Evolutionary conservation across 495 filamentous ascomycete species (phyloP).

Genomic region (Physcia stellaris): DNA sequence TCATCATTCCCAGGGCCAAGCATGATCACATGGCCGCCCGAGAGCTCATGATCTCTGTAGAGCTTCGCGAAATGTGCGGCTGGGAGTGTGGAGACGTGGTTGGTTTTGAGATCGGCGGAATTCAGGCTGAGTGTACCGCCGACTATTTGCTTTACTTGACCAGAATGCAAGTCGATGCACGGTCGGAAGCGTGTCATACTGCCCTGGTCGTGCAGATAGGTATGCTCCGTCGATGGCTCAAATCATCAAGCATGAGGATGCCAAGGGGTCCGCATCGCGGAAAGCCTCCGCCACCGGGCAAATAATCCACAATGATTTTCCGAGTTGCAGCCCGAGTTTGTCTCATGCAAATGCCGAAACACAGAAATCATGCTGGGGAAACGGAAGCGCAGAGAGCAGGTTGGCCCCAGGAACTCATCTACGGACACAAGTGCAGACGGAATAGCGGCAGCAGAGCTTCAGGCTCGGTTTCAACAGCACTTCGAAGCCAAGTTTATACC

Average conservation of each 20-base stretch:
- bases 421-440: neutral
- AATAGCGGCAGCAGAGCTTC: slow-evolving; percentile 14
- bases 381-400: slow-evolving; percentile 20
- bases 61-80: slow-evolving; percentile 65
- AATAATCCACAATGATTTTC: no score
- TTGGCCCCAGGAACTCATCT: neutral
- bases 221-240: no score
- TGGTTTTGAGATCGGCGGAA: slow-evolving; percentile 61
- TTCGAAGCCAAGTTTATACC: slow-evolving; percentile 84
- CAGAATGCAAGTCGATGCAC: slow-evolving; percentile 93
- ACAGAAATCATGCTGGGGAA: slow-evolving; percentile 18
- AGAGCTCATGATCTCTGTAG: slow-evolving; percentile 58
- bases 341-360: no score
- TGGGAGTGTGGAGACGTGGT: slow-evolving; percentile 74
- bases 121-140: slow-evolving; percentile 72
- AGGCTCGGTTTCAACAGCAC: slow-evolving; percentile 57
- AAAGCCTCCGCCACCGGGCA: no score
- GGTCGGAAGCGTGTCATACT: slow-evolving; percentile 89
- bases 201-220: neutral
- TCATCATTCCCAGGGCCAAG: slow-evolving; percentile 76
- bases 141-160: slow-evolving; percentile 95
- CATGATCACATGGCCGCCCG: slow-evolving; percentile 89
- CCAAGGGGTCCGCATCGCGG: no score
- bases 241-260: no score
- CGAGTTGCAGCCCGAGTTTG: no score